Conservation (phyloP, 352 stramenopile species). For the Pythium phragmitis region DNA sequence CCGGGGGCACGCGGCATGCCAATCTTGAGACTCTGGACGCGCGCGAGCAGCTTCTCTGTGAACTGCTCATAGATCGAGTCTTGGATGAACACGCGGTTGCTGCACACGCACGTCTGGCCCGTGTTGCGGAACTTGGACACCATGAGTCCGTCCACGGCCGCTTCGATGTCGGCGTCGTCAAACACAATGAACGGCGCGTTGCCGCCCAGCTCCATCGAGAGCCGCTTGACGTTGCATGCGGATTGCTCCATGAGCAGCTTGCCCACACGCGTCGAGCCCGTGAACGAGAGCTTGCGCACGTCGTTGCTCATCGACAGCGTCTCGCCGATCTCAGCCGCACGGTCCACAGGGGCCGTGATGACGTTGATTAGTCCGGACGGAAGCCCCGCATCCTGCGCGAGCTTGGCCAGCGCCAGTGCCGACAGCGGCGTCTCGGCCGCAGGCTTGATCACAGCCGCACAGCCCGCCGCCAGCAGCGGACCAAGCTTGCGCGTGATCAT, state of each 20-base stretch:
- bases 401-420: constrained; percentile 89
- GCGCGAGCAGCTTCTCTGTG: constrained; percentile 63
- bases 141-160: constrained; percentile 81
- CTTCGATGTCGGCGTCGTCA: constrained; percentile 85
- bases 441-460: constrained; percentile 95
- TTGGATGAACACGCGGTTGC: constrained; percentile 95
- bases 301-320: constrained; percentile 63
- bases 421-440: constrained; percentile 95
- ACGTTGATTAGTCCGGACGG: constrained; percentile 90
- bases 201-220: constrained; percentile 91
- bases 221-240: constrained; percentile 68
- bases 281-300: constrained; percentile 91
- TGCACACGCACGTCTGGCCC: constrained; percentile 87
- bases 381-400: constrained; percentile 87
- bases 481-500: constrained; percentile 98
- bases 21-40: constrained; percentile 84
- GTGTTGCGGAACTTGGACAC: constrained; percentile 89
- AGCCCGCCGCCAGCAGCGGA: constrained; percentile 93
- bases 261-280: constrained; percentile 82
- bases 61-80: constrained; percentile 93
- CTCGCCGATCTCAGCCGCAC: constrained; percentile 74
- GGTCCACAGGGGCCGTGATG: constrained; percentile 65
- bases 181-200: constrained; percentile 94
- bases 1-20: constrained; percentile 77
- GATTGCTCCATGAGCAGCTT: constrained; percentile 81